Base-by-base conservation (phyloP, 371 early-diverging fungal genomes). In the Vairimorpha ceranae region DNA sequence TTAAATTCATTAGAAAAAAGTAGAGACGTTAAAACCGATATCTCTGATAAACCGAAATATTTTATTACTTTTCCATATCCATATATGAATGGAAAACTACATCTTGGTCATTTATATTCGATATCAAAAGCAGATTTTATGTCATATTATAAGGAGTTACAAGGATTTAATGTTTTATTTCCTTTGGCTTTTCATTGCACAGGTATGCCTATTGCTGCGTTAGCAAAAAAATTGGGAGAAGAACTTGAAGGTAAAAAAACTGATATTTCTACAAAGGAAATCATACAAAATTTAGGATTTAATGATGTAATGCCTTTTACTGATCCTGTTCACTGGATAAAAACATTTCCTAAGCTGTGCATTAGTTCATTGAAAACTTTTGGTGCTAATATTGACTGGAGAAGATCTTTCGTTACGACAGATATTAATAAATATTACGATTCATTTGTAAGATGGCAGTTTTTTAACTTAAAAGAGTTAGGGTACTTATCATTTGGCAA, bases 141-240 rank as follows among this genome's bases (percentile, higher is more conserved):
- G 21, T 86, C 88, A 12, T 92, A 94, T 51, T 99, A 90, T 83
- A 89, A 93, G 76, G 88, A 93, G 74, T 83, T 96, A 81, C 86
- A 91, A 84, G 98, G 97, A 56, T 94, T 92, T 85, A 88, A 90
- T 61, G 91, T 89, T 54, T 87, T 98, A 68, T 92, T 96, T 72
- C 99, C 99, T 30, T 91, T 95, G 79, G 94, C 94, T 46, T 97
- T 98, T 88, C 99, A 99, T 83, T 91, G 91, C 76, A 98, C 99
- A 2, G 99, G 99, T 68, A 99, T 99, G 99, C 99, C 99, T 45
- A 99, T 99, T 85, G 84, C 88, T 89, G 94, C 97, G 23, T 91
- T 93, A 75, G 96, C 98, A 36, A 94, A 97, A 84, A 97, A 96
- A 86, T 86, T 99, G 70, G 86, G 86, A 61, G 89, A 90, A 41